These are phyloP conservation scores for Cutaneotrichosporon cutaneum DNA, from an alignment of 1,284 basidiomycete genomes.

Conservation along the genomic window DNA sequence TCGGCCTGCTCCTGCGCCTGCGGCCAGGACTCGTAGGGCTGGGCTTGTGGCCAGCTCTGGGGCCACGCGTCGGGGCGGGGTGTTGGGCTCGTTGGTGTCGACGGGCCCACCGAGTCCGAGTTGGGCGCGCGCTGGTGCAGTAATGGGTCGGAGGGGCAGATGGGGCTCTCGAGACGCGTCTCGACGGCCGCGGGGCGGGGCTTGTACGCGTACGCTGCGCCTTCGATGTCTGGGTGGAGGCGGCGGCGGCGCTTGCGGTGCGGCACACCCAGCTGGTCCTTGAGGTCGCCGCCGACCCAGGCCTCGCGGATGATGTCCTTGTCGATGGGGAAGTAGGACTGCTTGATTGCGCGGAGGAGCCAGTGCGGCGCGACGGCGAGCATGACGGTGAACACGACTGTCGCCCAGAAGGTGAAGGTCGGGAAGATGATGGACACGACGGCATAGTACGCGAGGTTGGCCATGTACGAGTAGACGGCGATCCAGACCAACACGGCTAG, in stretches of 20 bases:
- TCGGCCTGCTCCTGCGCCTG: no score
- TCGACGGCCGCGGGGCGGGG: neutral
- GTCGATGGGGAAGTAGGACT: constrained; percentile 48
- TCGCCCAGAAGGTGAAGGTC: constrained; percentile 77
- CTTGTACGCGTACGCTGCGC: neutral
- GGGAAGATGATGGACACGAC: constrained; percentile 74
- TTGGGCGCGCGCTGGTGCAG: neutral
- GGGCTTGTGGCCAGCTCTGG: neutral
- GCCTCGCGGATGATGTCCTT: constrained; percentile 79
- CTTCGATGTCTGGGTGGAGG: constrained; percentile 11
- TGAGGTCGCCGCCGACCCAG: constrained; percentile 81
- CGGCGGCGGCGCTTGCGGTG: constrained; percentile 31
- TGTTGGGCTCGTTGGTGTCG: neutral
- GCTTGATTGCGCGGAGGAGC: constrained; percentile 29
- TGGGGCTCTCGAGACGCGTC: neutral
- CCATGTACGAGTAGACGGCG: constrained; percentile 75
- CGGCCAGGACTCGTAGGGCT: neutral
- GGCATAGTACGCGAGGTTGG: constrained; percentile 66
- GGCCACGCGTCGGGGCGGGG: neutral
- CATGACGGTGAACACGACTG: constrained; percentile 65
- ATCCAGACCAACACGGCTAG: constrained; percentile 80
- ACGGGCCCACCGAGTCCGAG: neutral
- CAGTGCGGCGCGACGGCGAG: constrained; percentile 65
- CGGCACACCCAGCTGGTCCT: constrained; percentile 71
- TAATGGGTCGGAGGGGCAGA: neutral